Conservation (phyloP, 2,329 filamentous ascomycete species). For the Helotiales sp. region DNA sequence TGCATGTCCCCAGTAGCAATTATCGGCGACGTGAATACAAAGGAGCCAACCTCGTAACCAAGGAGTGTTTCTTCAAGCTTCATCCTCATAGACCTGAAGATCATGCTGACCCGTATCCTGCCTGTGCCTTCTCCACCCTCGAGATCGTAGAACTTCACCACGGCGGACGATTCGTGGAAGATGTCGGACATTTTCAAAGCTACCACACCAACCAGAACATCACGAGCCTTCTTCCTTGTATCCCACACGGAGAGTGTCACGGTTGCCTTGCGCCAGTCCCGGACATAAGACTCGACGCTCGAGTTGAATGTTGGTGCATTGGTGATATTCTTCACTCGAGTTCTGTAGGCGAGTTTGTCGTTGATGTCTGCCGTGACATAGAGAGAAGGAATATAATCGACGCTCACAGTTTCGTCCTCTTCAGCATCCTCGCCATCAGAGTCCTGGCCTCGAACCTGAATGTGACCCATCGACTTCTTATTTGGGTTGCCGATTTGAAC, state of each 20-base stretch:
- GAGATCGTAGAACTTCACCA: conserved; percentile 23
- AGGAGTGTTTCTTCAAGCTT: conserved; percentile 22
- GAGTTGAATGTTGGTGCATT: conserved; percentile 21
- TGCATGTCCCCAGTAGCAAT: conserved; percentile 14
- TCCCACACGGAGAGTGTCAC: conserved; percentile 23
- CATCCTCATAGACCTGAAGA: conserved; percentile 23
- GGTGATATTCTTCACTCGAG: conserved; percentile 19
- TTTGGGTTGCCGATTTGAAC: conserved; percentile 20
- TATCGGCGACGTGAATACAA: conserved; percentile 18
- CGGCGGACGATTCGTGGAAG: conserved; percentile 20
- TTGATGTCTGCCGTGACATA: conserved; percentile 25
- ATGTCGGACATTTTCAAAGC: conserved; percentile 21
- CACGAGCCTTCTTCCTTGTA: conserved; percentile 20
- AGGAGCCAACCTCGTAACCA: conserved; percentile 18
- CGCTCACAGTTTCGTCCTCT: conserved; percentile 15
- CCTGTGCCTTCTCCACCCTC: conserved; percentile 22
- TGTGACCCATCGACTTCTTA: conserved; percentile 24
- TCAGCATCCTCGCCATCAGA: conserved; percentile 22
- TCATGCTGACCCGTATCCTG: conserved; percentile 22
- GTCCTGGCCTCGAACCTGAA: conserved; percentile 17
- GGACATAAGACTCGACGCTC: conserved; percentile 19
- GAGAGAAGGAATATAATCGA: conserved; percentile 24
- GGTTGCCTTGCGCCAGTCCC: conserved; percentile 21
- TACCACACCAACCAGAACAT: conserved; percentile 22
- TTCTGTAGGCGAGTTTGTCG: conserved; percentile 20